Conservation (phyloP, 1,284 basidiomycete species). For the Sanguinoderma infundibulare region DNA sequence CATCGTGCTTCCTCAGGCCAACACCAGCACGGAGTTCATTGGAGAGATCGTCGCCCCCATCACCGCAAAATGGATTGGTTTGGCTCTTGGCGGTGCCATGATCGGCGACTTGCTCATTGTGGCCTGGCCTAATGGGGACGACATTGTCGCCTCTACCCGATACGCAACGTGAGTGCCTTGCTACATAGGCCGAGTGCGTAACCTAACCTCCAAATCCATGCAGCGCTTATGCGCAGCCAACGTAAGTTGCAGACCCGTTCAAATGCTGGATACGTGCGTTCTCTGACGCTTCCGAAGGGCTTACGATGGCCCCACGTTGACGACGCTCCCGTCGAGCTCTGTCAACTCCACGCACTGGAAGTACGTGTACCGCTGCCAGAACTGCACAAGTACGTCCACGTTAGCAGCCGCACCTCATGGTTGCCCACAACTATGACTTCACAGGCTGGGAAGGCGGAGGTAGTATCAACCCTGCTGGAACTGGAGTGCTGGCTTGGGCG, state of each 20-base stretch:
- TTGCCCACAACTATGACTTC: neutral
- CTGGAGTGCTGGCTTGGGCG: constrained; percentile 58
- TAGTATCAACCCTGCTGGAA: constrained; percentile 44
- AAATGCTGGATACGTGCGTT: neutral
- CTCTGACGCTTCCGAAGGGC: constrained; percentile 17
- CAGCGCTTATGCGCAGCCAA: constrained; percentile 15
- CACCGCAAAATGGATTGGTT: constrained; percentile 55
- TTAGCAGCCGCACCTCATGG: neutral
- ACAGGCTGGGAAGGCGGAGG: constrained; percentile 35
- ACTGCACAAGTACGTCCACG: constrained; percentile 36
- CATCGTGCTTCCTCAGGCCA: constrained; percentile 54
- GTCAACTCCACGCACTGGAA: constrained; percentile 42
- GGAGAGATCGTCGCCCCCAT: constrained; percentile 64
- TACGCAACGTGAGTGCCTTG: constrained; percentile 45
- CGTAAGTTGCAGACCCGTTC: neutral
- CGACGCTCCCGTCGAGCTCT: constrained; percentile 34
- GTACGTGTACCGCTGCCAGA: constrained; percentile 40
- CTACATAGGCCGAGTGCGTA: neutral
- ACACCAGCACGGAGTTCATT: constrained; percentile 57
- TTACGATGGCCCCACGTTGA: constrained; percentile 35
- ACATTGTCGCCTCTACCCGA: constrained; percentile 56
- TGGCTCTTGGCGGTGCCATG: constrained; percentile 59
- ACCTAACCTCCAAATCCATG: neutral
- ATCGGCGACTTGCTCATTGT: constrained; percentile 56
- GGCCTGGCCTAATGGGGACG: constrained; percentile 59